Evolutionary conservation across 2,329 filamentous ascomycete genomes (phyloP), one percentile per base, ranked within the genome.

Genomic region (Pseudogymnoascus sp.): DNA sequence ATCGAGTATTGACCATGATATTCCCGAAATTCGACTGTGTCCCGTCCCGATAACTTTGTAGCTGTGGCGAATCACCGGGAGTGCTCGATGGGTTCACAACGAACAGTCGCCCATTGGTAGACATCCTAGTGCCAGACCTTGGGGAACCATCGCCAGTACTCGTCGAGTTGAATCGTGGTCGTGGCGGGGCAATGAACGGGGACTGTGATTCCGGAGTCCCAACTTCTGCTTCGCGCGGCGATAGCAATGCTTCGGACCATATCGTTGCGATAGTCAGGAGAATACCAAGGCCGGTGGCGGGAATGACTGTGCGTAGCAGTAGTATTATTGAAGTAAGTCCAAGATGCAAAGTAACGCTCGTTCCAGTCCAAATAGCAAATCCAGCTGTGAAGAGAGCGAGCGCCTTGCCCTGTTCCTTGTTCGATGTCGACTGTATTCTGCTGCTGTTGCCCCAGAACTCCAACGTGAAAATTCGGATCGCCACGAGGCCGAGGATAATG

Each of bases 311-410:
- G 62, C 69, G 68, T 13, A 71, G 36, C 2, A 72, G 66, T n/a
- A 74, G 63, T 3, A 64, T 63, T 8, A 72, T 69, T 1, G 66
- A 66, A 28, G 65, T 50, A 36, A 71, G 65, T 9, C 72, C 73
- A n/a, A 74, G 66, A 36, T 73, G 66, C 69, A 74, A 71, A 1
- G 72, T 68, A 42, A 72, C 68, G 64, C 73, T 73, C 26, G 67
- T 68, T 40, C 47, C 70, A 44, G 69, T 71, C 73, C 73, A 74
- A 8, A 72, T 26, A 10, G 63, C 63, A 38, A 73, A 68, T 15
- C 70, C 73, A 50, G 66, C 60, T 47, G 70, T 68, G 23, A 62
- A 66, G 13, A 71, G 64, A 2, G 70, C 65, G 38, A 73, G 60
- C 7, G 69, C 70, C 59, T 64, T 71, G 42, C 67, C 72, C 38